Conservation (phyloP, 768 basidiomycete genomes). For the Artomyces pyxidatus region DNA sequence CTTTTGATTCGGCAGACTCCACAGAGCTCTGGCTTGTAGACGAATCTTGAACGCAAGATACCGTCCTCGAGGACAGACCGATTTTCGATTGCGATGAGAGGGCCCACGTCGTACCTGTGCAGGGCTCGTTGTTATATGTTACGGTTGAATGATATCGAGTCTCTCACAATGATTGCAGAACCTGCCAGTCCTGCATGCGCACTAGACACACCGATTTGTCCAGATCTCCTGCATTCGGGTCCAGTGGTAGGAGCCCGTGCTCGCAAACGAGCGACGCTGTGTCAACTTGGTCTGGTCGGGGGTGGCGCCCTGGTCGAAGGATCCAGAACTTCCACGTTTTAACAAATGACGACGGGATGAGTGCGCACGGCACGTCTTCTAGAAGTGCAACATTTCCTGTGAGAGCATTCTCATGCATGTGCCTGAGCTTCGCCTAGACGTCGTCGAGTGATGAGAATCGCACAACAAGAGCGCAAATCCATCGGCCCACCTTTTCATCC, state of each 20-base stretch:
- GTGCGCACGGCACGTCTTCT: slow-evolving; percentile 44
- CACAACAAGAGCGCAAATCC: background rate
- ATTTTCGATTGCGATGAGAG: slow-evolving; percentile 11
- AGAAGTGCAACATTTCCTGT: slow-evolving; percentile 37
- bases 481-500: slow-evolving; percentile 60
- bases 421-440: slow-evolving; percentile 50
- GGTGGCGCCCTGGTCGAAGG: slow-evolving; percentile 40
- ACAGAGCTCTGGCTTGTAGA: slow-evolving; percentile 21
- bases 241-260: slow-evolving; percentile 55
- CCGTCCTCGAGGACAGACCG: slow-evolving; percentile 1
- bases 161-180: slow-evolving; percentile 49
- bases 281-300: slow-evolving; percentile 56
- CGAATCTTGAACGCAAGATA: slow-evolving; percentile 14
- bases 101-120: slow-evolving; percentile 12
- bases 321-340: slow-evolving; percentile 68
- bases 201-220: slow-evolving; percentile 51
- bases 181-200: slow-evolving; percentile 56
- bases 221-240: slow-evolving; percentile 59
- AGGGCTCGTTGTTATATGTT: background rate
- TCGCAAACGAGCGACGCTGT: slow-evolving; percentile 59
- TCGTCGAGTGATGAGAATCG: background rate
- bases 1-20: slow-evolving; percentile 14
- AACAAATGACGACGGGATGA: slow-evolving; percentile 55
- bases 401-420: slow-evolving; percentile 50
- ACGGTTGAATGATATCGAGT: too few relatives aligned